Evolutionary conservation across 306 rosid species (phyloP).

Genomic region (Gleditsia sinensis): DNA sequence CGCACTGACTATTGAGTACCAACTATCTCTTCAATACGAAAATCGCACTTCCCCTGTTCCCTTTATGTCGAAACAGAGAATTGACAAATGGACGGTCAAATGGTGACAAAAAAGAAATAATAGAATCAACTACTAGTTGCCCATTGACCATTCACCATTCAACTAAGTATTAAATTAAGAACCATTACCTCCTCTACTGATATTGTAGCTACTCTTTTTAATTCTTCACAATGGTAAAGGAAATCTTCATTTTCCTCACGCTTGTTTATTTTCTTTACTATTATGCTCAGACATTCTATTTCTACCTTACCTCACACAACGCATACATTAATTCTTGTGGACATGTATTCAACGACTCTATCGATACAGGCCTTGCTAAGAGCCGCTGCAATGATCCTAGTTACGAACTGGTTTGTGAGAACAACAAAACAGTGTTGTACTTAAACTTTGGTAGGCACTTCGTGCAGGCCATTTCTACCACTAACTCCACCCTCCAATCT

Average conservation of each 20-base stretch:
- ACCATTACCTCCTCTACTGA: background rate
- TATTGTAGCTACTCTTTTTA: no score
- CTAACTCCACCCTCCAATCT: background rate
- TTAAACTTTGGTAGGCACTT: slow-evolving; percentile 14
- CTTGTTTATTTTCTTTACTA: background rate
- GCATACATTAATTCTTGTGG: slow-evolving; percentile 16
- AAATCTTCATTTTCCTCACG: background rate
- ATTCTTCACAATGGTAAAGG: background rate
- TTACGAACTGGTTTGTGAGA: background rate
- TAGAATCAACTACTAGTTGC: no score
- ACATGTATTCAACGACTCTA: background rate
- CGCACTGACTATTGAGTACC: no score
- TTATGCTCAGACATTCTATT: background rate
- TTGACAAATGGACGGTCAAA: no score
- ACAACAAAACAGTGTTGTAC: background rate
- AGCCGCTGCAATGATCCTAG: background rate
- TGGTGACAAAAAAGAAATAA: no score
- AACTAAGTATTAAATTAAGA: no score
- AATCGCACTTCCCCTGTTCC: no score
- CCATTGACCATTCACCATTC: no score
- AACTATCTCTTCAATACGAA: no score
- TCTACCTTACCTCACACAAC: background rate
- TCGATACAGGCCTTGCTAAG: background rate
- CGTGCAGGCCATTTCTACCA: background rate
- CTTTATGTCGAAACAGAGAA: no score